These are phyloP conservation scores for Plasmodium inui DNA, from an alignment of 169 alveolate genomes.

Conservation along the genomic window DNA sequence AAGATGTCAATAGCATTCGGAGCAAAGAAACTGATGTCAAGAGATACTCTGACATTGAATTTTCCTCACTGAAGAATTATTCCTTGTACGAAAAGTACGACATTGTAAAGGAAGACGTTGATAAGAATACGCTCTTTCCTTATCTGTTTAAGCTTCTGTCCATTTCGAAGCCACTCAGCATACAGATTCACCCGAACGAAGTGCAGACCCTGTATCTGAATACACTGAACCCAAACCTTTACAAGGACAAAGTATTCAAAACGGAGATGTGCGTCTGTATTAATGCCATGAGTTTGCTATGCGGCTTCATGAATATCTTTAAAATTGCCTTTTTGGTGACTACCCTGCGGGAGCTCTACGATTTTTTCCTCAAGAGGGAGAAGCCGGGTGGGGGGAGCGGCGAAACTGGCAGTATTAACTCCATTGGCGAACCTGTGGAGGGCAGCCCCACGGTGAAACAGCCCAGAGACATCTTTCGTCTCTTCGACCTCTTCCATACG, in stretches of 20 bases:
- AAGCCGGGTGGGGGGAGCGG: not conserved
- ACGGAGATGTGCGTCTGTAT: constrained; percentile 73
- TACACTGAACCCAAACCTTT: constrained; percentile 32
- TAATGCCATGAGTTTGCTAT: constrained; percentile 45
- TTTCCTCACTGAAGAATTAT: constrained; percentile 3
- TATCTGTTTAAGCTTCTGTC: constrained; percentile 81
- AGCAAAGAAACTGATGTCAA: constrained; percentile 10
- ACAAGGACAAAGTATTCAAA: constrained; percentile 68
- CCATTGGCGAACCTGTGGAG: not conserved
- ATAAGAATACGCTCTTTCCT: constrained; percentile 22
- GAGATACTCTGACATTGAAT: constrained; percentile 20
- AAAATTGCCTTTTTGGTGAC: constrained; percentile 48
- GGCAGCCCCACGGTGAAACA: not conserved
- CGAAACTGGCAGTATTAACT: not conserved
- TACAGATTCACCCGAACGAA: constrained; percentile 85
- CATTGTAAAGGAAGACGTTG: not conserved
- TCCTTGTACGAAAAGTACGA: constrained; percentile 15
- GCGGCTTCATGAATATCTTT: constrained; percentile 44
- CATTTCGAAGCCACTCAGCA: constrained; percentile 81
- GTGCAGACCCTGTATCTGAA: constrained; percentile 47
- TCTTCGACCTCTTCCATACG: constrained; percentile 36
- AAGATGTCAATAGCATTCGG: not conserved
- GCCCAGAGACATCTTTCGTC: constrained; percentile 1
- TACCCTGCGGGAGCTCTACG: constrained; percentile 24
- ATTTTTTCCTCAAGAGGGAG: constrained; percentile 17